These are phyloP conservation scores for Termitomyces sp. DNA, from an alignment of 768 basidiomycete species.

Conservation along the genomic window DNA sequence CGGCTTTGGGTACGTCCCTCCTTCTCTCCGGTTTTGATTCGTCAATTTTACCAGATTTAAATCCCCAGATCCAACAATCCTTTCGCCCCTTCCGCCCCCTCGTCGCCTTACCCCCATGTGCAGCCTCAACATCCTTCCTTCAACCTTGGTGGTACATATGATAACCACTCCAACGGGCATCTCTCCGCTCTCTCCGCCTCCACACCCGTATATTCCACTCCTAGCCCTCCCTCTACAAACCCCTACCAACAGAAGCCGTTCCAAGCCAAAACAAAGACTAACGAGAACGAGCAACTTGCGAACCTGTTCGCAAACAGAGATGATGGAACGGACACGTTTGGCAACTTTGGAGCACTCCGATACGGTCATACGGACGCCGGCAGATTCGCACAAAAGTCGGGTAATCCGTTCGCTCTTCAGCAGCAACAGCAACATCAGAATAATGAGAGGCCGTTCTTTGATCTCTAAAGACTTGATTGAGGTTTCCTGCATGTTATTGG, in stretches of 20 bases:
- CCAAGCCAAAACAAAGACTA: conserved; percentile 35
- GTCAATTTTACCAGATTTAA: conserved; percentile 11
- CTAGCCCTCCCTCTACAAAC: conserved; percentile 17
- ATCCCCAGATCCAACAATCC: conserved; percentile 89
- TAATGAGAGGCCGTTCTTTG: conserved; percentile 76
- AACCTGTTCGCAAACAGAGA: conserved; percentile 81
- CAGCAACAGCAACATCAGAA: conserved; percentile 47
- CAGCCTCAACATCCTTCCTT: conserved; percentile 43
- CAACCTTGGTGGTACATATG: conserved; percentile 67
- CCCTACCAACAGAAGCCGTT: conserved; percentile 22
- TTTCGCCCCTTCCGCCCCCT: conserved; percentile 56
- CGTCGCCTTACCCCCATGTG: conserved; percentile 21
- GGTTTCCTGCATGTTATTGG: not conserved
- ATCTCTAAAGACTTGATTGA: conserved; percentile 37
- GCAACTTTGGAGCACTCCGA: conserved; percentile 78
- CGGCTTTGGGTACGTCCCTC: conserved; percentile 60
- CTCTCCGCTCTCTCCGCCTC: conserved; percentile 34
- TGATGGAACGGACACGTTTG: conserved; percentile 94
- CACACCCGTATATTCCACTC: conserved; percentile 22
- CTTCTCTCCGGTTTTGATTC: conserved; percentile 12
- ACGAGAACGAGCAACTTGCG: conserved; percentile 75
- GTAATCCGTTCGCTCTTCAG: conserved; percentile 66
- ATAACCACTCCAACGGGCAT: conserved; percentile 41
- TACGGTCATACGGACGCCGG: conserved; percentile 58
- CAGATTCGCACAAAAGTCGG: conserved; percentile 39